Evolutionary conservation across 129 eudicot genomes (phyloP).

Genomic region (Tagetes patula): DNA sequence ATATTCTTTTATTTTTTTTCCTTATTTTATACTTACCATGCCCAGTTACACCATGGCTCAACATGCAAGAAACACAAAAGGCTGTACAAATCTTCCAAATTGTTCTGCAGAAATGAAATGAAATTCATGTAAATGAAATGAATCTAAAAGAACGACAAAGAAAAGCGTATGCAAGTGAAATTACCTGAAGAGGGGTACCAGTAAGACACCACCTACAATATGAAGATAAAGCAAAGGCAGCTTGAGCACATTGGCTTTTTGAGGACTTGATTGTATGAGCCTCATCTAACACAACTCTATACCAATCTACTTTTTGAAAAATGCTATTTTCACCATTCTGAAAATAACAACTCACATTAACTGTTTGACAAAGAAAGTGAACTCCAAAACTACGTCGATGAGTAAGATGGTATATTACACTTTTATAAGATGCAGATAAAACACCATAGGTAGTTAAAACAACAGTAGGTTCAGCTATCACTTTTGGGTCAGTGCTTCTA

Average conservation of each 20-base stretch:
- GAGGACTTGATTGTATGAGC: conserved; percentile 80
- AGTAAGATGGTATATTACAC: conserved; percentile 33
- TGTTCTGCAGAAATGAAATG: conserved; percentile 50
- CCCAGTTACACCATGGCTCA: conserved; percentile 98
- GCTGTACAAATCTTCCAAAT: conserved; percentile 78
- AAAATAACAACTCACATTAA: conserved; percentile 8
- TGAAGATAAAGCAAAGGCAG: conserved; percentile 68
- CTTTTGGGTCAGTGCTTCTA: conserved; percentile 58
- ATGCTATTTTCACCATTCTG: conserved; percentile 57
- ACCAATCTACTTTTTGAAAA: conserved; percentile 71
- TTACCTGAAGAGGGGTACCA: conserved; percentile 91
- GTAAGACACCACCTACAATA: conserved; percentile 85
- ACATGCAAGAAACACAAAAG: conserved; percentile 84
- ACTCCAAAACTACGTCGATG: background rate
- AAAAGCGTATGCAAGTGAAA: background rate
- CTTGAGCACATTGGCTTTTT: conserved; percentile 66
- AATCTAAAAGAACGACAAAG: background rate
- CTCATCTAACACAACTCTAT: conserved; percentile 79
- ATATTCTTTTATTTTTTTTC: background rate
- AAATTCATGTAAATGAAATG: background rate
- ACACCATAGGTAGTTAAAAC: conserved; percentile 86
- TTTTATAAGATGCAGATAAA: conserved; percentile 59
- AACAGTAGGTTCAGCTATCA: conserved; percentile 72
- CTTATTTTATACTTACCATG: conserved; percentile 51
- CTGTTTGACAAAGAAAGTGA: background rate